phyloP scores from a whole-genome alignment of 306 rosid genomes.

The Heteromeles arbutifolia region DNA sequence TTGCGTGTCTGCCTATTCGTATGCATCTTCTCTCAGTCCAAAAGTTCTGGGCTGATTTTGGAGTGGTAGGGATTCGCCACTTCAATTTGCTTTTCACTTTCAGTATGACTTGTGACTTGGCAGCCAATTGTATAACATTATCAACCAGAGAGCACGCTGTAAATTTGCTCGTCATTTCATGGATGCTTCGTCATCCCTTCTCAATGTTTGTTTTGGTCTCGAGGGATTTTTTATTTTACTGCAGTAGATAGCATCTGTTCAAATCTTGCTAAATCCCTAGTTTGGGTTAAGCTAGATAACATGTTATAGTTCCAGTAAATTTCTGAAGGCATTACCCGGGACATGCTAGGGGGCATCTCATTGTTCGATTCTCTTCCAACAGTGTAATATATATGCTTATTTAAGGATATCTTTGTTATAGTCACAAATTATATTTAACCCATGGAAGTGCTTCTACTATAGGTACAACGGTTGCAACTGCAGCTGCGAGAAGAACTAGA shows the following conservation, averaged over 20 bases:
- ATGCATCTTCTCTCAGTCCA: background rate
- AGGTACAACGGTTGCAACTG: slow-evolving; percentile 50
- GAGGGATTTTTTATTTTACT: background rate
- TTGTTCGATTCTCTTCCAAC: background rate
- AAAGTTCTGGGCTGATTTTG: background rate
- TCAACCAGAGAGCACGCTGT: background rate
- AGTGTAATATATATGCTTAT: background rate
- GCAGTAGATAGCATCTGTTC: background rate
- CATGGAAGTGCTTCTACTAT: slow-evolving; percentile 10
- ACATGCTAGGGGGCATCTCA: background rate
- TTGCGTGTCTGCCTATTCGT: background rate
- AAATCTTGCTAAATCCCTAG: background rate
- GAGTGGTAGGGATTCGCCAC: too few relatives aligned
- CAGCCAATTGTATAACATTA: background rate
- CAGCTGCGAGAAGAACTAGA: slow-evolving; percentile 53
- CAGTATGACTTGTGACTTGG: background rate
- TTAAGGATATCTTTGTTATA: background rate
- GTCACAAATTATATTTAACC: slow-evolving; percentile 7
- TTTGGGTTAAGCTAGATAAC: background rate
- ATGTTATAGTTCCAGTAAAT: background rate
- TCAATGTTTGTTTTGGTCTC: background rate
- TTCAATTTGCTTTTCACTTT: background rate
- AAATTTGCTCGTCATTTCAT: background rate
- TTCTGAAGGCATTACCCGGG: background rate
- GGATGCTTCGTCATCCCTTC: background rate